Base-by-base conservation (phyloP, 257 asterid species). In the Nicotiana knightiana region DNA sequence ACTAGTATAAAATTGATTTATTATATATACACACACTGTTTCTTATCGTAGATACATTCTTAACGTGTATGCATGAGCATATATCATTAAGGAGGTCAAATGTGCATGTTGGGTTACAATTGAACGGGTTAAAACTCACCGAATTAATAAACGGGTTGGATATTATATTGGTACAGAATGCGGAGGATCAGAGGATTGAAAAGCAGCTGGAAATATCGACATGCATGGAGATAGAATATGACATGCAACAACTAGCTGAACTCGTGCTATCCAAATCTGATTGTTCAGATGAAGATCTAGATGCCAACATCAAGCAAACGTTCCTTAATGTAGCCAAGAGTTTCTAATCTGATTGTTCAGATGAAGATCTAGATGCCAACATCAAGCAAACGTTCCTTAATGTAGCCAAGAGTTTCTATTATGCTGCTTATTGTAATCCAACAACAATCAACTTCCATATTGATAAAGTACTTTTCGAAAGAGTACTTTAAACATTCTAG, bases 401-500 rank as follows among this genome's bases (percentile, higher is more conserved):
- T 2, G 86, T 95, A 13, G 91, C 89, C 6, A 93, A 84, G 86
- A 89, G 92, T 75, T 94, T 86, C 68, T 93, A 90, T 67, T 91
- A 92, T 73, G 81, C 85, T 35, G 93, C 97, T 32, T 85, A 87
- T 70, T 93, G 89, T 86, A 85, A 76, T 59, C 87, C 88, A 8
- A 88, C 61, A 54, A 90, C 92, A 0, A 86, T 92, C 61, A 82
- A 88, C 70, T 80, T 76, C 80, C 98, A 95, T 82, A 86, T 93
- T 18, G 57, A 89, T 13, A 92, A 90, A 86, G 97, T 95, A 48
- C 96, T 95, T 62, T 95, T 93, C 54, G 87, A 91, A 68, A 88
- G 85, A 82, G 93, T 87, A 15, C 30, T 68, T 3, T 93, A 84
- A 21, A 4, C 18, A 90, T n/a, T 6, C 39, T 33, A n/a, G 37